These are phyloP conservation scores for Teratosphaeria viscida DNA, from an alignment of 2,329 filamentous ascomycete species.

Conservation along the genomic window DNA sequence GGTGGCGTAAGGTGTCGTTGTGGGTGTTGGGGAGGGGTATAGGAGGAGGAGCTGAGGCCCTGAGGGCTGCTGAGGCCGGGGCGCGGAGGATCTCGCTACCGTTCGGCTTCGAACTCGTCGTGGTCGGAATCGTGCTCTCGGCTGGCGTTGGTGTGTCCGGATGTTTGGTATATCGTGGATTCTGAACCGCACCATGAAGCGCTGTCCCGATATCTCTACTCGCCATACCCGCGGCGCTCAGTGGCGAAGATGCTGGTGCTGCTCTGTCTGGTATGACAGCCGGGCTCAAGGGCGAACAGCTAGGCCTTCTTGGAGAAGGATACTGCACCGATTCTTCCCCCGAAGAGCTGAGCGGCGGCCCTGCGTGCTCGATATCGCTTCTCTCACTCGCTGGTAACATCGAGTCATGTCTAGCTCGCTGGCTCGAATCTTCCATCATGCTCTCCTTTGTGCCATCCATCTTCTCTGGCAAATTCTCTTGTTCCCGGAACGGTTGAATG, in stretches of 20 bases:
- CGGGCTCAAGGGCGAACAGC: background rate
- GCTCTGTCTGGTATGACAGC: background rate
- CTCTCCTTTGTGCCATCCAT: background rate
- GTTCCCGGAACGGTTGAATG: background rate
- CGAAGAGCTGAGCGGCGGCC: background rate
- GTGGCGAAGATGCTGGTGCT: background rate
- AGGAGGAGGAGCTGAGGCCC: background rate
- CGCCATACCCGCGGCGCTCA: background rate
- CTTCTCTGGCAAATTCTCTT: background rate
- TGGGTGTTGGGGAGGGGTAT: background rate
- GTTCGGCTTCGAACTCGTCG: no score
- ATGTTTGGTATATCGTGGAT: background rate
- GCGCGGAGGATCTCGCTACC: background rate
- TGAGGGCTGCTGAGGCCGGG: background rate
- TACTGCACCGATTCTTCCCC: background rate
- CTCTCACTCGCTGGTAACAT: background rate
- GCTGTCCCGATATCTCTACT: background rate
- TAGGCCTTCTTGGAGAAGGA: background rate
- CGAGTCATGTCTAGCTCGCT: background rate
- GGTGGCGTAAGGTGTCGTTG: background rate
- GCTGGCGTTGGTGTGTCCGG: background rate
- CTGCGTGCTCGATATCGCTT: background rate
- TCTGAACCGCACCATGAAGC: background rate
- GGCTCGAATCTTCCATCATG: background rate
- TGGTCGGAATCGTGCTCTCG: no score